Evolutionary conservation across 768 basidiomycete species (phyloP).

Genomic region (Sporobolomyces pararoseus): DNA sequence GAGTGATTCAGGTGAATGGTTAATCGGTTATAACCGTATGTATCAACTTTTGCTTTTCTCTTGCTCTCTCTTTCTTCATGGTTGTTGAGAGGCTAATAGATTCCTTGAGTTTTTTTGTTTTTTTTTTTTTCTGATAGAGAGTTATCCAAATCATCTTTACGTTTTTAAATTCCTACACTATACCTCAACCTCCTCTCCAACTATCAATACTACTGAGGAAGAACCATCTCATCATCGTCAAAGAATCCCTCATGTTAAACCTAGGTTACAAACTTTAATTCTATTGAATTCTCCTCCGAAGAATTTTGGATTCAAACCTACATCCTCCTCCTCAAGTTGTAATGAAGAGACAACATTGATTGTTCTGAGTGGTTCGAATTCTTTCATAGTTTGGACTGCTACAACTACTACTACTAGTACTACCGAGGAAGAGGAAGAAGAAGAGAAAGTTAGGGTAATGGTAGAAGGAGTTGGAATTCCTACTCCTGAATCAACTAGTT

Average conservation of each 20-base stretch:
- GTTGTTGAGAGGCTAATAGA: no score
- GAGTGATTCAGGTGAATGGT: conserved; percentile 5
- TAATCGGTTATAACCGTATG: conserved; percentile 23
- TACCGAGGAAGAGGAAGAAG: not conserved
- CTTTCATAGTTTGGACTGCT: conserved; percentile 17
- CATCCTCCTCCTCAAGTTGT: not conserved
- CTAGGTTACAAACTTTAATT: not conserved
- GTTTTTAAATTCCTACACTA: conserved; percentile 17
- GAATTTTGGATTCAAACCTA: conserved; percentile 20
- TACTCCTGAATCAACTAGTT: not conserved
- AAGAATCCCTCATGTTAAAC: not conserved
- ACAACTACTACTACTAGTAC: not conserved
- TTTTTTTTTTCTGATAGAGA: not conserved
- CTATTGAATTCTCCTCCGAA: not conserved
- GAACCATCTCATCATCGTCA: not conserved
- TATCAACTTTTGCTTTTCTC: not conserved
- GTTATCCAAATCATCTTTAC: conserved; percentile 11
- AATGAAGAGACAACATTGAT: conserved; percentile 3
- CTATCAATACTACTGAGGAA: not conserved
- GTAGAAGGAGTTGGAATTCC: conserved; percentile 13
- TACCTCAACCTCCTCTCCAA: not conserved
- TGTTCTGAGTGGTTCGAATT: conserved; percentile 15
- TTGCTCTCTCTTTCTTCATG: not conserved
- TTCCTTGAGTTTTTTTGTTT: not conserved
- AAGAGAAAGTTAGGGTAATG: not conserved